These are phyloP conservation scores for Acephala macrosclerotiorum DNA, from an alignment of 2,329 filamentous ascomycete species.

Conservation along the genomic window DNA sequence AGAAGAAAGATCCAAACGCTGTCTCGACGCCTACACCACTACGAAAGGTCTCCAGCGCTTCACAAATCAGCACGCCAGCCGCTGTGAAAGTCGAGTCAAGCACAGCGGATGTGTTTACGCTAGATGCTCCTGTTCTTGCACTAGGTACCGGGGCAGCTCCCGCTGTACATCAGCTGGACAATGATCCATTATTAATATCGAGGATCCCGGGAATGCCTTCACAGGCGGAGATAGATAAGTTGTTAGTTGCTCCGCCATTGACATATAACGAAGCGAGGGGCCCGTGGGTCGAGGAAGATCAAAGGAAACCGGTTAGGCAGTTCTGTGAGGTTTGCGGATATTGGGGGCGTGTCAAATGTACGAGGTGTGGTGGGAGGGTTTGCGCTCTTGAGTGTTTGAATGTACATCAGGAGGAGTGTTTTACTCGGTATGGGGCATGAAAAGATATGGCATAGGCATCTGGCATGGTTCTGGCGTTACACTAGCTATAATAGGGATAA, in stretches of 20 bases:
- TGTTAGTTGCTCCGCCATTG: slow-evolving; percentile 70
- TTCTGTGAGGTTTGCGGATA: slow-evolving; percentile 86
- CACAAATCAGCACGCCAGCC: slow-evolving; percentile 19
- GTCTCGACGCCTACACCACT: slow-evolving; percentile 28
- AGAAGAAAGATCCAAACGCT: slow-evolving; percentile 38
- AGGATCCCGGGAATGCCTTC: slow-evolving; percentile 64
- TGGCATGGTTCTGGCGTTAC: neutral
- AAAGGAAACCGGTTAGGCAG: slow-evolving; percentile 62
- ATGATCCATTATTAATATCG: slow-evolving; percentile 64
- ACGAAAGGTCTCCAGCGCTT: slow-evolving; percentile 30
- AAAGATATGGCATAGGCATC: neutral
- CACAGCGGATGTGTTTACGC: slow-evolving; percentile 43
- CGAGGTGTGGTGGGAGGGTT: slow-evolving; percentile 80
- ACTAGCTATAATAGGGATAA: too few species aligned
- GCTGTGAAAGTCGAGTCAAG: slow-evolving; percentile 44
- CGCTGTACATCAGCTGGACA: slow-evolving; percentile 55
- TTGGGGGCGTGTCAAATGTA: slow-evolving; percentile 79
- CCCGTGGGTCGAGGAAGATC: slow-evolving; percentile 50
- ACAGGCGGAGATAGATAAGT: slow-evolving; percentile 66
- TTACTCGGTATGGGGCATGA: slow-evolving; percentile 65
- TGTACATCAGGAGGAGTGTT: slow-evolving; percentile 74
- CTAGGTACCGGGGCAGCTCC: slow-evolving; percentile 24
- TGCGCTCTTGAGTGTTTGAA: slow-evolving; percentile 80
- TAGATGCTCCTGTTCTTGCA: slow-evolving; percentile 45
- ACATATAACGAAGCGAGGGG: slow-evolving; percentile 71